Evolutionary conservation across 2,329 filamentous ascomycete species (phyloP).

Genomic region (Chalara sp.): DNA sequence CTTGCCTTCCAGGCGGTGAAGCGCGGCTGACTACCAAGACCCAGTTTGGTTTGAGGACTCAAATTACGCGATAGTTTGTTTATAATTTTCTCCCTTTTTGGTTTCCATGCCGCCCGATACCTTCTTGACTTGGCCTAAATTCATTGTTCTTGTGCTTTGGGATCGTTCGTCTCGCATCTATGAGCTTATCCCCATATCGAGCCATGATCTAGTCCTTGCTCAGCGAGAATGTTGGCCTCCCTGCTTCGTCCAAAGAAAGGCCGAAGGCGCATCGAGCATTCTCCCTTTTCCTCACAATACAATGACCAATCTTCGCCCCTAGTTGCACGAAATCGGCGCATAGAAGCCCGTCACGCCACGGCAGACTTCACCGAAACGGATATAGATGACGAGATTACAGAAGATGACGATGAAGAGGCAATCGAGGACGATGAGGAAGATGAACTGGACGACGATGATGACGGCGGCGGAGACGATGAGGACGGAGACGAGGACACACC

Average conservation of each 20-base stretch:
- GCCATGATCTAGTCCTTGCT: too few species aligned
- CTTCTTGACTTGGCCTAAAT: too few species aligned
- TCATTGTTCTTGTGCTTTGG: too few species aligned
- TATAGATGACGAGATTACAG: conserved; percentile 34
- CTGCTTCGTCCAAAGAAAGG: conserved; percentile 27
- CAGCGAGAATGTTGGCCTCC: conserved; percentile 27
- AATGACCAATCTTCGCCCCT: conserved; percentile 19
- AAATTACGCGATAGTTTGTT: too few species aligned
- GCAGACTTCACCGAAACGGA: conserved; percentile 61
- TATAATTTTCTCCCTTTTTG: too few species aligned
- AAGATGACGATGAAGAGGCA: conserved; percentile 12
- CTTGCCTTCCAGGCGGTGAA: too few species aligned
- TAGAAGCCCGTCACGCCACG: conserved; percentile 35
- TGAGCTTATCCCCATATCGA: too few species aligned
- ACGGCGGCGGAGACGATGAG: conserved; percentile 33
- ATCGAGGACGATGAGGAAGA: conserved; percentile 21
- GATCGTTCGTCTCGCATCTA: too few species aligned
- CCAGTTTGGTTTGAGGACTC: too few species aligned
- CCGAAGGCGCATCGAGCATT: conserved; percentile 23
- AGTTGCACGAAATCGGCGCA: conserved; percentile 13
- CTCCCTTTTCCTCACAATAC: conserved; percentile 27
- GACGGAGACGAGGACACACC: conserved; percentile 36
- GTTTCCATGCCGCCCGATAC: too few species aligned
- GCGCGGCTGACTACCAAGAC: too few species aligned
- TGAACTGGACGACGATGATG: conserved; percentile 25